Evolutionary conservation across 768 basidiomycete genomes (phyloP).

Genomic region (Lentinula lateritia): DNA sequence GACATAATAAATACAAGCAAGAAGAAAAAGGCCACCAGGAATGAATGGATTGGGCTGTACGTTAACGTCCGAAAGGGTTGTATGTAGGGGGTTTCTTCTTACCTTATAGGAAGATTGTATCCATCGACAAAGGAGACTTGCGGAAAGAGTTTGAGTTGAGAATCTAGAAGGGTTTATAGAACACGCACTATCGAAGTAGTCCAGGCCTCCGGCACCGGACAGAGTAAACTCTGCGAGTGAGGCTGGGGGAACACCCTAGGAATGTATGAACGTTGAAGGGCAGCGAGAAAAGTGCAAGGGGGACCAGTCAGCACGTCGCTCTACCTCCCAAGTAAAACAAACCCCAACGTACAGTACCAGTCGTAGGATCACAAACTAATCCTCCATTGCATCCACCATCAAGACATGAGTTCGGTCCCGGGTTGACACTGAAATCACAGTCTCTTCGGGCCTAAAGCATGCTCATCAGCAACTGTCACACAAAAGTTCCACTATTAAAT

Average conservation of each 20-base stretch:
- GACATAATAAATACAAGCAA: too few relatives aligned
- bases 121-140: constrained; percentile 46
- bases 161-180: not conserved
- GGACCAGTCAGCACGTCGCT: too few relatives aligned
- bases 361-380: constrained; percentile 38
- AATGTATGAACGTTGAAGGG: too few relatives aligned
- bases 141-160: too few relatives aligned
- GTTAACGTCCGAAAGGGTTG: too few relatives aligned
- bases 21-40: too few relatives aligned
- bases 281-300: too few relatives aligned
- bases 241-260: constrained; percentile 38
- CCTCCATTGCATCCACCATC: constrained; percentile 73
- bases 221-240: constrained; percentile 44
- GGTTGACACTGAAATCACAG: constrained; percentile 53
- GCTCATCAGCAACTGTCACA: not conserved
- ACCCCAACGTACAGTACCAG: constrained; percentile 37
- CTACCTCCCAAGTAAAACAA: too few relatives aligned
- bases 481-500: not conserved
- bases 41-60: too few relatives aligned
- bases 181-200: constrained; percentile 33
- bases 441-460: constrained; percentile 52
- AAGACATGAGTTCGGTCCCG: constrained; percentile 55
- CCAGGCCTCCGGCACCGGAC: constrained; percentile 16
- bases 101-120: constrained; percentile 37
- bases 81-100: too few relatives aligned